Percentiles rank a stretch among this genome's conserved stretches.
phyloP scores from a whole-genome alignment of 2,329 filamentous ascomycete genomes.

The Fusarium sterilihyphosum region DNA sequence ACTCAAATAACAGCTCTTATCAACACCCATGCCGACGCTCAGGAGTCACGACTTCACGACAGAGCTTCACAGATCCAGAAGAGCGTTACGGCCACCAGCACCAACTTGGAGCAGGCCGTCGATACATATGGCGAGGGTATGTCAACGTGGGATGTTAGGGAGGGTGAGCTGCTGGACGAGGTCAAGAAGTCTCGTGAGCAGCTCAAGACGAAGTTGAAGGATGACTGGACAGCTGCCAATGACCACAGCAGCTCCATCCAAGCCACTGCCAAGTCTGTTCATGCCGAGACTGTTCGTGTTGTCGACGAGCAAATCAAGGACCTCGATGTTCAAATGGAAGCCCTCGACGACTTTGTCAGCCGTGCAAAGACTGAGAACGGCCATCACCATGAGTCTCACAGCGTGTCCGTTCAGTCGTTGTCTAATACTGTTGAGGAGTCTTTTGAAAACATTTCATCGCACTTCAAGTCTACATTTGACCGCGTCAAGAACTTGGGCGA shows the following conservation, averaged over 20 bases:
- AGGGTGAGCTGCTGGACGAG: constrained; percentile 74
- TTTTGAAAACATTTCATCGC: constrained; percentile 74
- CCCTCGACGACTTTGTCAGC: constrained; percentile 89
- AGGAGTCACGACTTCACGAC: constrained; percentile 75
- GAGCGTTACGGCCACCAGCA: constrained; percentile 70
- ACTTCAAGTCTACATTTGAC: constrained; percentile 75
- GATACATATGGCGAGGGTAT: constrained; percentile 75
- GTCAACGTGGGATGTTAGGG: constrained; percentile 76
- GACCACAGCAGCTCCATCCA: constrained; percentile 86
- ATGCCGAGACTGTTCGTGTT: constrained; percentile 88
- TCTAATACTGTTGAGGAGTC: constrained; percentile 76
- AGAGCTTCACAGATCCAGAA: constrained; percentile 71
- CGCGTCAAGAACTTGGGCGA: constrained; percentile 75
- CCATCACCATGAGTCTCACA: constrained; percentile 76
- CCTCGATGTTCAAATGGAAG: constrained; percentile 87
- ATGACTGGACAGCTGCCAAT: constrained; percentile 85
- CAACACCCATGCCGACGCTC: constrained; percentile 75
- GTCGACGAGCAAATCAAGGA: constrained; percentile 90
- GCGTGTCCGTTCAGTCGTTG: constrained; percentile 71
- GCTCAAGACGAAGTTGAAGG: constrained; percentile 83
- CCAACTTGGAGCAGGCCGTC: constrained; percentile 72
- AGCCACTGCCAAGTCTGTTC: constrained; percentile 83
- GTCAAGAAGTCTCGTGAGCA: constrained; percentile 78
- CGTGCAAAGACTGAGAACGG: constrained; percentile 84
- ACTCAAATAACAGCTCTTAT: constrained; percentile 82